Evolutionary conservation across 371 early-diverging fungal species (phyloP).

Genomic region (Funneliformis caledonium): DNA sequence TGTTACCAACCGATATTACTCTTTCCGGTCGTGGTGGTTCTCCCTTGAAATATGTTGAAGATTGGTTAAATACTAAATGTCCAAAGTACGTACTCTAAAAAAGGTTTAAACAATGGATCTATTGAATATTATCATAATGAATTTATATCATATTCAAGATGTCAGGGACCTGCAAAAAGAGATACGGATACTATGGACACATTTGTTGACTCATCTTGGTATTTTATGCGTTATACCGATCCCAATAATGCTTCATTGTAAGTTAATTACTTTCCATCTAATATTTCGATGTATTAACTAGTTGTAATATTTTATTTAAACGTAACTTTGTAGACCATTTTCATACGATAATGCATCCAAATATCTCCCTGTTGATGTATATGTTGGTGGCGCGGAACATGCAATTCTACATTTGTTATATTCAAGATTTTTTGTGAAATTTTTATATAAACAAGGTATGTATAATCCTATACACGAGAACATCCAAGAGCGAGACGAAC

Average conservation of each 20-base stretch:
- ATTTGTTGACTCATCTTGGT: conserved; percentile 97
- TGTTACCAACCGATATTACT: conserved; percentile 67
- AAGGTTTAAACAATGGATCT: background rate
- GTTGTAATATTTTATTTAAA: background rate
- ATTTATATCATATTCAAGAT: conserved; percentile 49
- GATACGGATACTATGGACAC: conserved; percentile 97
- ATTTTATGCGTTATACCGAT: conserved; percentile 86
- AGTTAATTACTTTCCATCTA: background rate
- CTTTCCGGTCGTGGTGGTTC: conserved; percentile 77
- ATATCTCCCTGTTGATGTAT: conserved; percentile 86
- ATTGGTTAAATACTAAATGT: conserved; percentile 72
- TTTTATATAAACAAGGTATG: conserved; percentile 64
- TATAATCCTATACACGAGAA: conserved; percentile 48
- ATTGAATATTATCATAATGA: background rate
- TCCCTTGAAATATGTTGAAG: conserved; percentile 62
- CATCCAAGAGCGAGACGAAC: conserved; percentile 68
- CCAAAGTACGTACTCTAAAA: conserved; percentile 64
- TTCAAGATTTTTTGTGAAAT: conserved; percentile 89
- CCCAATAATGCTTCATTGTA: conserved; percentile 60
- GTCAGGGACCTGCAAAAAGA: conserved; percentile 72
- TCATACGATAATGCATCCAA: conserved; percentile 59
- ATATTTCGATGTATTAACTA: background rate
- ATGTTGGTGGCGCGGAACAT: conserved; percentile 95
- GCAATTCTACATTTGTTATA: conserved; percentile 94
- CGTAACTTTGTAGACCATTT: conserved; percentile 58